These are phyloP conservation scores for Botrytis squamosa DNA, from an alignment of 2,329 filamentous ascomycete genomes.

Conservation along the genomic window DNA sequence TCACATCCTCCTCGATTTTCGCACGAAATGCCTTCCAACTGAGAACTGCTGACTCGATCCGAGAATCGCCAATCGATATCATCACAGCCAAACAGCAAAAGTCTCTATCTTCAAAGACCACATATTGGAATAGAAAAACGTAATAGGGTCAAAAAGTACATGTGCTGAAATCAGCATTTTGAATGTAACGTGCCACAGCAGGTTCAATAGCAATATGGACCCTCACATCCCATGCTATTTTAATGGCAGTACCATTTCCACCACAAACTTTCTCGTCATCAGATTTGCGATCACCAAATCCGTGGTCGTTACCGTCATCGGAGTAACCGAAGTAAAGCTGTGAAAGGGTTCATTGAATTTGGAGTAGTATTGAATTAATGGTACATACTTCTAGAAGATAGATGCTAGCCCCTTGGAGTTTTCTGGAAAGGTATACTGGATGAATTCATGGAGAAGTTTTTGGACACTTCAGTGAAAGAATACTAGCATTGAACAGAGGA, in stretches of 20 bases:
- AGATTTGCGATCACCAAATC: neutral
- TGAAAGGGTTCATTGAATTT: neutral
- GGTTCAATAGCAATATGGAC: neutral
- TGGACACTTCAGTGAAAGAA: neutral
- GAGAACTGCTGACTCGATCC: neutral
- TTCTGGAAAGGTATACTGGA: neutral
- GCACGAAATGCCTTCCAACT: neutral
- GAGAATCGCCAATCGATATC: neutral
- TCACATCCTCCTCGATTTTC: neutral
- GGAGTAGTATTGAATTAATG: neutral
- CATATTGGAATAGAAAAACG: neutral
- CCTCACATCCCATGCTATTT: neutral
- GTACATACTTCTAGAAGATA: neutral
- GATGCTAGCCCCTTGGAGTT: neutral
- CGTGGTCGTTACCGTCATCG: neutral
- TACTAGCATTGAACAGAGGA: neutral
- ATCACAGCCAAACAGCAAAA: neutral
- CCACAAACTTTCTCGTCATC: neutral
- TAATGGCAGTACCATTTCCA: neutral
- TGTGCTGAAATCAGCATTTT: neutral
- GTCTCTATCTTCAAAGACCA: neutral
- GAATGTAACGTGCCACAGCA: neutral
- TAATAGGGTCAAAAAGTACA: neutral
- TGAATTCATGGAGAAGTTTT: neutral
- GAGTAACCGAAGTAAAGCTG: neutral